Conservation (phyloP, 2,329 filamentous ascomycete genomes). For the Pseudogymnoascus sp. region DNA sequence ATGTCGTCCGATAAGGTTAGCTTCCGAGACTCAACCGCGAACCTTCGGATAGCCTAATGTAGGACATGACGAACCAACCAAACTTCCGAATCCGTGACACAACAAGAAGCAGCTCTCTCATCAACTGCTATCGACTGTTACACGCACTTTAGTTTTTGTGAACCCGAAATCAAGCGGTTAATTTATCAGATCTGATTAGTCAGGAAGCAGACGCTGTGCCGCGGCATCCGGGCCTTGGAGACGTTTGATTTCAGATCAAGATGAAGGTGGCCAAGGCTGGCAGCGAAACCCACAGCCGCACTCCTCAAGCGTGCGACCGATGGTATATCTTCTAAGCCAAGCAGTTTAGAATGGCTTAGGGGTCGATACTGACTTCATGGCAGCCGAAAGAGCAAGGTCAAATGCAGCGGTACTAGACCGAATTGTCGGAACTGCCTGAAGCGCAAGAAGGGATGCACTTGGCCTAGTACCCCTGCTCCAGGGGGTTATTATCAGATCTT, state of each 20-base stretch:
- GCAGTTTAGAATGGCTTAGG: background rate
- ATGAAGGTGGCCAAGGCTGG: background rate
- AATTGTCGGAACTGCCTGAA: slow-evolving; percentile 14
- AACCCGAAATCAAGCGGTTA: background rate
- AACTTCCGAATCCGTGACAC: background rate
- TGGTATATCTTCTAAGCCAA: slow-evolving; percentile 11
- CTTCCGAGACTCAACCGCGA: background rate
- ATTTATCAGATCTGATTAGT: background rate
- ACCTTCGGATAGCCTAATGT: background rate
- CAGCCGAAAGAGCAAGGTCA: slow-evolving; percentile 15
- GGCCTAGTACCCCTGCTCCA: background rate
- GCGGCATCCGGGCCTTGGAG: background rate
- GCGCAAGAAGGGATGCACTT: slow-evolving; percentile 4
- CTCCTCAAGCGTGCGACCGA: slow-evolving; percentile 17
- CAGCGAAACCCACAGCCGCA: background rate
- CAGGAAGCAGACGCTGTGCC: background rate
- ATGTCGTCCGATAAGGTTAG: slow-evolving; percentile 13
- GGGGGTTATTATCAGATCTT: background rate
- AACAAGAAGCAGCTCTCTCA: background rate
- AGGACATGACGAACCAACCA: background rate
- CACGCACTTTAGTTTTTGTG: background rate
- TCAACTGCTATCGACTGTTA: background rate
- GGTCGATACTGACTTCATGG: background rate
- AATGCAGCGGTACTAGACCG: slow-evolving; percentile 14
- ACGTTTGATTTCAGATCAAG: background rate